These are phyloP conservation scores for Chrysopogon serrulatus DNA, from an alignment of 176 grass and related monocot genomes.

Conservation along the genomic window DNA sequence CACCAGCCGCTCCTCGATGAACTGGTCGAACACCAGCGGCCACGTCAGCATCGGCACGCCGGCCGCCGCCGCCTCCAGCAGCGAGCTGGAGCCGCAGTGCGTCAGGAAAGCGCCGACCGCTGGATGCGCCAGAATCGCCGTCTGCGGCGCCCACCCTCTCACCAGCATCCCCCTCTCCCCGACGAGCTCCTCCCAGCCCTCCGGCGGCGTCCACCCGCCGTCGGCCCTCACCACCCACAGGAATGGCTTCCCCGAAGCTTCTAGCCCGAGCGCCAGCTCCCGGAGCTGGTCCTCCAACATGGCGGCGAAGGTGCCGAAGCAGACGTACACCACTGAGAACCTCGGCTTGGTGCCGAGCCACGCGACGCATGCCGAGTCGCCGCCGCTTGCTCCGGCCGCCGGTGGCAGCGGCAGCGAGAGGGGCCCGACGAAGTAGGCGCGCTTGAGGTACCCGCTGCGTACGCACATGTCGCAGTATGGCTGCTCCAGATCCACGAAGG, in stretches of 20 bases:
- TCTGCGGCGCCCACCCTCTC: constrained; percentile 28
- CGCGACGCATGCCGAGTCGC: background rate
- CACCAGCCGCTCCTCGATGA: constrained; percentile 40
- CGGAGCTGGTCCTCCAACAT: constrained; percentile 23
- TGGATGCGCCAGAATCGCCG: background rate
- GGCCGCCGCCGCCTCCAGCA: constrained; percentile 34
- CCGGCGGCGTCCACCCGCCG: background rate
- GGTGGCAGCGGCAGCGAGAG: background rate
- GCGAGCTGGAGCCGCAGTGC: constrained; percentile 52
- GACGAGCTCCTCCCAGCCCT: constrained; percentile 15
- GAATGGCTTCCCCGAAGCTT: constrained; percentile 23
- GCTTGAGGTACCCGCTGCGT: background rate
- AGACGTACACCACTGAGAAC: constrained; percentile 30
- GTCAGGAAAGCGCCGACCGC: constrained; percentile 40
- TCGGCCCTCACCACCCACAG: constrained; percentile 23
- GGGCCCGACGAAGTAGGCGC: constrained; percentile 22
- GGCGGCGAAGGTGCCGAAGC: constrained; percentile 31
- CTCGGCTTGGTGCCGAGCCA: constrained; percentile 22
- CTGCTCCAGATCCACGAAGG: constrained; percentile 19
- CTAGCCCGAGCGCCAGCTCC: constrained; percentile 38
- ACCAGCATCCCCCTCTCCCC: constrained; percentile 11
- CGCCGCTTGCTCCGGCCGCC: background rate
- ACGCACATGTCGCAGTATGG: background rate
- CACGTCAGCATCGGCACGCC: constrained; percentile 52
- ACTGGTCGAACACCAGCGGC: constrained; percentile 46